These are phyloP conservation scores for Penicillium cataractarum DNA, from an alignment of 495 filamentous ascomycete species.

Conservation along the genomic window DNA sequence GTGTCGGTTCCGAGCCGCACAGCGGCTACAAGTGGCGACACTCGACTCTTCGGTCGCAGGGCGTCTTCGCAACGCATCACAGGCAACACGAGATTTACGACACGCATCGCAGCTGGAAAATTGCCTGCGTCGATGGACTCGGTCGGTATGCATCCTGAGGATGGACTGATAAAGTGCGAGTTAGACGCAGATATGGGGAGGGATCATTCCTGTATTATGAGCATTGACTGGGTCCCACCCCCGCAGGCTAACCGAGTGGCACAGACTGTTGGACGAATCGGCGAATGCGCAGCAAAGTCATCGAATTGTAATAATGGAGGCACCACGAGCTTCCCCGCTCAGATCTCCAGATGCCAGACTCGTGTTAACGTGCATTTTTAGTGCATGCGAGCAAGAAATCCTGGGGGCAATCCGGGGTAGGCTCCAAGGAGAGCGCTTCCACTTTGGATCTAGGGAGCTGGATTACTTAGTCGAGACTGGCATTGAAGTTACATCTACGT, in stretches of 20 bases:
- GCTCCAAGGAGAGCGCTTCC: not conserved
- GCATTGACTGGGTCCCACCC: not conserved
- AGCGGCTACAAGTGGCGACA: conserved; percentile 22
- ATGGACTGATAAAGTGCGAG: not conserved
- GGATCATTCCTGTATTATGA: not conserved
- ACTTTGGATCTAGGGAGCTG: not conserved
- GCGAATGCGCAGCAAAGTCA: too few species aligned
- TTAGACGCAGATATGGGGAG: not conserved
- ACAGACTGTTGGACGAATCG: not conserved
- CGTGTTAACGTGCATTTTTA: not conserved
- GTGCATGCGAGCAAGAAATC: not conserved
- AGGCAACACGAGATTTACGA: conserved; percentile 24
- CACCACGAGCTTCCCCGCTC: not conserved
- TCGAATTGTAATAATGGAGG: not conserved
- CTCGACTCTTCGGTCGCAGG: conserved; percentile 7
- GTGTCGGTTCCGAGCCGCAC: conserved; percentile 19
- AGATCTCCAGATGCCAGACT: not conserved
- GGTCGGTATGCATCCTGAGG: conserved; percentile 11
- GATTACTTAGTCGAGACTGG: not conserved
- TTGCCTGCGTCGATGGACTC: conserved; percentile 21
- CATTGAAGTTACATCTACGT: not conserved
- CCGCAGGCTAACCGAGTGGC: conserved; percentile 8
- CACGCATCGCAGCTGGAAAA: conserved; percentile 27
- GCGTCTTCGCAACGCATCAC: conserved; percentile 22
- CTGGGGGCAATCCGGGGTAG: conserved; percentile 3